Evolutionary conservation across 2,329 filamentous ascomycete species (phyloP), one percentile per base, ranked within the genome.

Genomic region (Leptodontidium sp.): DNA sequence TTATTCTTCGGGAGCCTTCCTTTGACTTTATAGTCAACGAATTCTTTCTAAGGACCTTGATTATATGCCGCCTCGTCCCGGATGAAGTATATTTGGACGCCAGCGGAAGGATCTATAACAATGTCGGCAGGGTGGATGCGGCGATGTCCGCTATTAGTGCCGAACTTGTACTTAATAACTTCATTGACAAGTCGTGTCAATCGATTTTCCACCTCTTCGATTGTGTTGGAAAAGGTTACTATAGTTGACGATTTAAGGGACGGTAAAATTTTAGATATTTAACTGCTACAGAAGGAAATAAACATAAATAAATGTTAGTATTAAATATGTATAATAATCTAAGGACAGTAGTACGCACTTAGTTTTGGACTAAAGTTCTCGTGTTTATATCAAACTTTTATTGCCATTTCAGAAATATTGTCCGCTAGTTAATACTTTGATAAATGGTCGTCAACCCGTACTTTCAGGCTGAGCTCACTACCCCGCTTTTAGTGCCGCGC

Each of bases 91-190:
- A 11, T 57, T 57, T 57, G 29, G 17, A 12, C 8, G 32, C 32
- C n/a, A n/a, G n/a, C n/a, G n/a, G n/a, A n/a, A n/a, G n/a, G n/a
- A n/a, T n/a, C n/a, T n/a, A n/a, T n/a, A n/a, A n/a, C n/a, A n/a
- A n/a, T n/a, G n/a, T n/a, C n/a, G n/a, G n/a, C n/a, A n/a, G n/a
- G n/a, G n/a, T n/a, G n/a, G n/a, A n/a, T n/a, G n/a, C n/a, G n/a
- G n/a, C n/a, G n/a, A n/a, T n/a, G n/a, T n/a, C n/a, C 9, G 32
- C 53, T 4, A 57, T 57, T 57, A 12, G 21, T 40, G 53, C 53
- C 29, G 17, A 57, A 57, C 15, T 57, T 57, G 53, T 57, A 57
- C 32, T 38, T 57, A 38, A 57, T 57, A 38, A 15, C 53, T 57
- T 57, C 7, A 57, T 57, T 57, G 15, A 57, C 15, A 57, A 57